Base-by-base conservation (phyloP, 805 yeast species). In the Kodamaea jinghongensis region DNA sequence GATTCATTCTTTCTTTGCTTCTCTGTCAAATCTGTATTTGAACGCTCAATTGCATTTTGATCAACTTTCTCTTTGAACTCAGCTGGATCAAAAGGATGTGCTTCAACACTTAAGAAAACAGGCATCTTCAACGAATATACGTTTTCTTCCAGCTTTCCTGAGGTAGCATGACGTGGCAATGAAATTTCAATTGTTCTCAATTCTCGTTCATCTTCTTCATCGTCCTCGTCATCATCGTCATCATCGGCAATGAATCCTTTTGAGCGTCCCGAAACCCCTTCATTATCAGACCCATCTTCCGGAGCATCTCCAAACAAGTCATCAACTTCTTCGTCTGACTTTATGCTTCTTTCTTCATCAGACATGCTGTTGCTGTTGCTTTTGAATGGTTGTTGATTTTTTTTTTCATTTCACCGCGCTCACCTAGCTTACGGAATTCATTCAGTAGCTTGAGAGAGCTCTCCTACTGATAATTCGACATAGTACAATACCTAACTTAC, bases 61-160 rank as follows among this genome's bases (percentile, higher is more conserved):
- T 67, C 50, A 56, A 67, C 54, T 63, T 69, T 43, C 14, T 76
- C 79, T 44, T 82, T 70, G 55, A 83, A 83, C 70, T 79, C 62
- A 16, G 56, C 59, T 4, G 93, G 87, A 48, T 89, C 95, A 61
- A 91, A 93, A 28, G 96, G 95, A 45, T 78, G 77, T 2, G 96
- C 85, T 45, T 89, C 95, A 25, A 90, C 79, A 39, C 78, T 79
- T 42, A 93, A 64, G 53, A 86, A 91, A 14, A 87, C 81, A 2
- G 99, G 99, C 44, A 90, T 65, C 46, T 85, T 83, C 36, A 85
- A 76, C 46, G 55, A 65, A 63, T 57, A 70, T 55, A 50, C 72
- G 48, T 54, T 68, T 29, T 42, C 63, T 55, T 54, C 73, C 46
- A 50, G 56, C 38, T 53, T 55, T 38, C 56, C 56, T 2, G 67